These are phyloP conservation scores for Eremochloa ophiuroides DNA, from an alignment of 176 grass and related monocot species.

Conservation along the genomic window DNA sequence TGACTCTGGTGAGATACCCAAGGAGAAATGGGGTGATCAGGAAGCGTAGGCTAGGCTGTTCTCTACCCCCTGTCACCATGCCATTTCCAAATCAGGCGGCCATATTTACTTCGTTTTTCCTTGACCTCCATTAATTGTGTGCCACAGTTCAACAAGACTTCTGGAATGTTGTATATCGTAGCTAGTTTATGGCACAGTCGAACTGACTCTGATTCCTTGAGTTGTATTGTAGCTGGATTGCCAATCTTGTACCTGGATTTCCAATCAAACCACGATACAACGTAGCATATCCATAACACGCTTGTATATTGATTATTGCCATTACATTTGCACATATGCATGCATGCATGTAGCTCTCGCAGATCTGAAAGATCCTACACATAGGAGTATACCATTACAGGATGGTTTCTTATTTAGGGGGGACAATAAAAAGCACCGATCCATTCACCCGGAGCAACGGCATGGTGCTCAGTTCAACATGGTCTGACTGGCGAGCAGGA, in stretches of 20 bases:
- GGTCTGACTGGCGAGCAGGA: not conserved
- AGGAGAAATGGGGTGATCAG: constrained; percentile 56
- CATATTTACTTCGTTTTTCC: not conserved
- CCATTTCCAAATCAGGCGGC: not conserved
- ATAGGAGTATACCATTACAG: not conserved
- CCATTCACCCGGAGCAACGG: not conserved
- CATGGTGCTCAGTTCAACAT: not conserved
- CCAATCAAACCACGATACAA: no score
- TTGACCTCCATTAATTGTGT: not conserved
- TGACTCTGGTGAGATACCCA: constrained; percentile 83
- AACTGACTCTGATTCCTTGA: not conserved
- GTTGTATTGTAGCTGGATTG: not conserved
- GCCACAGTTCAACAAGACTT: not conserved
- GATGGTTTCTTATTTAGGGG: not conserved
- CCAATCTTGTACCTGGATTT: not conserved
- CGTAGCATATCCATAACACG: not conserved
- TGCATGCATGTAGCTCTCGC: not conserved
- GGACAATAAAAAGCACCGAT: not conserved
- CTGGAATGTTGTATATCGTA: constrained; percentile 21
- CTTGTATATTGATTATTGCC: not conserved
- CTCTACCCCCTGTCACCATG: not conserved
- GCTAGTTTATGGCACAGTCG: not conserved
- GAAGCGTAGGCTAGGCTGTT: constrained; percentile 38
- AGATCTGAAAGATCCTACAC: not conserved
- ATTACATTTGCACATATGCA: not conserved